Conservation (phyloP, 305 asterid species). For the Fraxinus paxiana region DNA sequence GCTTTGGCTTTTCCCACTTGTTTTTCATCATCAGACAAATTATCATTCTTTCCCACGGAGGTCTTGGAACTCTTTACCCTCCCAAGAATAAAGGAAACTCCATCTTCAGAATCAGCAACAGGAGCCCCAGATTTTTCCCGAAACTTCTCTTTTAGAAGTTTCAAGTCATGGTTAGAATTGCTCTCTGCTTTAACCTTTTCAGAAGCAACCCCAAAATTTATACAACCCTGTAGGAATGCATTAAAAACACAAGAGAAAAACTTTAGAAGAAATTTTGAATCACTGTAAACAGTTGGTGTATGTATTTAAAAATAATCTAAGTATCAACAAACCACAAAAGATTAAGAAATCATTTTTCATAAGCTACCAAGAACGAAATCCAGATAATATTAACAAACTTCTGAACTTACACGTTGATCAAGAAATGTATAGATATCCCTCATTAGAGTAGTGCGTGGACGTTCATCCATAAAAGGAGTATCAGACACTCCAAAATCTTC, state of each 20-base stretch:
- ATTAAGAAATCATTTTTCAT: slow-evolving; percentile 1
- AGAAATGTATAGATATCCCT: slow-evolving; percentile 77
- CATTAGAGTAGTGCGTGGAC: slow-evolving; percentile 56
- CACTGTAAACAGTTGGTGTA: slow-evolving; percentile 2
- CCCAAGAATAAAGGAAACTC: slow-evolving; percentile 62
- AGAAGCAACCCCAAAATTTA: slow-evolving; percentile 88
- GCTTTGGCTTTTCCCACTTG: slow-evolving; percentile 29
- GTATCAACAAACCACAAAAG: slow-evolving; percentile 18
- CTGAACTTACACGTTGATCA: slow-evolving; percentile 76
- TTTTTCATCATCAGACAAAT: slow-evolving; percentile 39
- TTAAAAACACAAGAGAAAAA: slow-evolving; percentile 21
- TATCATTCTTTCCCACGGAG: slow-evolving; percentile 37
- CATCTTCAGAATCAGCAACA: slow-evolving; percentile 62
- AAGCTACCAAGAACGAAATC: slow-evolving; percentile 15
- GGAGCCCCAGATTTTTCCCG: slow-evolving; percentile 39
- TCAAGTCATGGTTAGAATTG: slow-evolving; percentile 47
- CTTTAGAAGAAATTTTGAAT: slow-evolving; percentile 7
- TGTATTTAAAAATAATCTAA: slow-evolving; percentile 11
- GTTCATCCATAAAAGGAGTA: slow-evolving; percentile 50
- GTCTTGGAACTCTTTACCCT: slow-evolving; percentile 44
- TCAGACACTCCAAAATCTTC: slow-evolving; percentile 70
- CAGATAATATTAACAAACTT: slow-evolving; percentile 14
- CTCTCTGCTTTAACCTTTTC: slow-evolving; percentile 50
- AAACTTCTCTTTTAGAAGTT: slow-evolving; percentile 50
- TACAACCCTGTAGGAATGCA: slow-evolving; percentile 62